Conservation (phyloP, 2,329 filamentous ascomycete genomes). For the Cucurbitaria berberidis region DNA sequence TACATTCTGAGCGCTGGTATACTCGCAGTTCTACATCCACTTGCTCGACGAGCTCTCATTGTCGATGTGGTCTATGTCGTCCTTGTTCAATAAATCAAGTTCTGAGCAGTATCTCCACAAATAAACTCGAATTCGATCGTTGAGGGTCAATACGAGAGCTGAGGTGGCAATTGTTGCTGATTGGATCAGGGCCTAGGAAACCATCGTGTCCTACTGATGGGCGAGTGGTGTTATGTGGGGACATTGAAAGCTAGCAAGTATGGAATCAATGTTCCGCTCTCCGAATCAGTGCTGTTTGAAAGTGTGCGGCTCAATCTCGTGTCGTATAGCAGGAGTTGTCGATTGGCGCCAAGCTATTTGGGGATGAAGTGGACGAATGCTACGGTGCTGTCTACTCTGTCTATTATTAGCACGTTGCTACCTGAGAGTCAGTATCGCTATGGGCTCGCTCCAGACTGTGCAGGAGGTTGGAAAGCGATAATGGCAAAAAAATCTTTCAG, state of each 20-base stretch:
- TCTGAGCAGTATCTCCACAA: neutral
- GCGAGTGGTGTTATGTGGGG: neutral
- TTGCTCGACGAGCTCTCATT: too few species aligned
- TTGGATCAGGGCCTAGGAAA: too few species aligned
- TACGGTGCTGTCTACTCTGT: neutral
- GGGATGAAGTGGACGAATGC: neutral
- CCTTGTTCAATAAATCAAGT: neutral
- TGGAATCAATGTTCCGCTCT: neutral
- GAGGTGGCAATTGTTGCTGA: too few species aligned
- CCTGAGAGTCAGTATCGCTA: neutral
- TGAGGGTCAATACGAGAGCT: neutral
- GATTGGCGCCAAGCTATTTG: neutral
- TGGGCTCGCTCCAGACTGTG: neutral
- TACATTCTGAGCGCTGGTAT: too few species aligned
- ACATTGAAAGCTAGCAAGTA: neutral
- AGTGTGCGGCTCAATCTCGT: neutral
- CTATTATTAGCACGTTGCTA: neutral
- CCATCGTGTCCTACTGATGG: too few species aligned
- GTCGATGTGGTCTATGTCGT: neutral
- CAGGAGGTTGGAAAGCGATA: neutral
- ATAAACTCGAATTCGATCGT: neutral
- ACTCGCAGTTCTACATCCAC: too few species aligned
- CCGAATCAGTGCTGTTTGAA: too few species aligned
- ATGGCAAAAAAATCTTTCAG: neutral
- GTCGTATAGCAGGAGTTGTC: neutral